These are phyloP conservation scores for Echria macrotheca DNA, from an alignment of 495 filamentous ascomycete genomes.

Conservation along the genomic window DNA sequence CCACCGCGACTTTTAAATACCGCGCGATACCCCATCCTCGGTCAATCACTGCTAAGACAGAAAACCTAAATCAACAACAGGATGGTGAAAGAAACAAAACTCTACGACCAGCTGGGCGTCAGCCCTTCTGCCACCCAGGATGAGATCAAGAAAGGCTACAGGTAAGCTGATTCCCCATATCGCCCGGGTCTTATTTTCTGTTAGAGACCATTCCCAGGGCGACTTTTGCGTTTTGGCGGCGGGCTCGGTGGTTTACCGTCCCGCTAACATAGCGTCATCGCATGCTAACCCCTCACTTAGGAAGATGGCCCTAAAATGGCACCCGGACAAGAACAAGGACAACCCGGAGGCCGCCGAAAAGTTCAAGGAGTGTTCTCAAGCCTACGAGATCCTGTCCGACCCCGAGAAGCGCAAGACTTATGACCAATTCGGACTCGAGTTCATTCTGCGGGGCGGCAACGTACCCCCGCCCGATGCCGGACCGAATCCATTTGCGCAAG, in stretches of 20 bases:
- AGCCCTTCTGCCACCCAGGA: constrained; percentile 77
- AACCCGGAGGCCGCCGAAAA: constrained; percentile 77
- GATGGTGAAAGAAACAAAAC: constrained; percentile 84
- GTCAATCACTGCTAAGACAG: too few relatives aligned
- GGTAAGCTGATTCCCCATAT: constrained; percentile 53
- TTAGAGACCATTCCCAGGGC: too few relatives aligned
- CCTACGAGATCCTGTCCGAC: constrained; percentile 95
- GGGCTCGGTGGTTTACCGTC: not conserved
- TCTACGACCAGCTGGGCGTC: constrained; percentile 73
- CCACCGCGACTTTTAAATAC: not conserved
- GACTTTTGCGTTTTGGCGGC: not conserved
- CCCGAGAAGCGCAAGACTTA: constrained; percentile 96
- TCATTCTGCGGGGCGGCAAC: constrained; percentile 77
- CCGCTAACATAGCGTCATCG: not conserved
- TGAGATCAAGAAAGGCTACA: constrained; percentile 96
- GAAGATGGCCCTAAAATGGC: constrained; percentile 84
- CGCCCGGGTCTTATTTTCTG: not conserved
- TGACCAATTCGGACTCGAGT: constrained; percentile 92
- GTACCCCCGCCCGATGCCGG: constrained; percentile 54
- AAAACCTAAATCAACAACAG: constrained; percentile 21
- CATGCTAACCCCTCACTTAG: constrained; percentile 38
- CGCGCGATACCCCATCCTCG: too few relatives aligned
- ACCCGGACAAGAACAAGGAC: constrained; percentile 97
- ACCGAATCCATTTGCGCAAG: constrained; percentile 44
- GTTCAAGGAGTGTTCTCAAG: constrained; percentile 94